Evolutionary conservation across 2,329 filamentous ascomycete species (phyloP).

Genomic region (Beauveria sp.): DNA sequence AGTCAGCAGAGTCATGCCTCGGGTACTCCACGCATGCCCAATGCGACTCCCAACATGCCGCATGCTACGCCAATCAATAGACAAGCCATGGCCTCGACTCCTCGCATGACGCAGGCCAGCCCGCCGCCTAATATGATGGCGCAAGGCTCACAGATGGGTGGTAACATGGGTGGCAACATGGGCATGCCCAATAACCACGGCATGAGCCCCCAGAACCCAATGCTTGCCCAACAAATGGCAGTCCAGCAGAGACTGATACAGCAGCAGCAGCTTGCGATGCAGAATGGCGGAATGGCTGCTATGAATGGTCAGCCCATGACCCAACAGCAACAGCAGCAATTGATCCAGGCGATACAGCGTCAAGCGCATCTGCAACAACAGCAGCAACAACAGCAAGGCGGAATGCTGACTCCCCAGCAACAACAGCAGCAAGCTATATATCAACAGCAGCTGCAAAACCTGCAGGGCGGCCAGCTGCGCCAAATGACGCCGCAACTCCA

Average conservation of each 20-base stretch:
- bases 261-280: constrained; percentile 24
- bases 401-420: constrained; percentile 33
- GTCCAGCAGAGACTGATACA: constrained; percentile 40
- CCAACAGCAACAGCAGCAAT: constrained; percentile 29
- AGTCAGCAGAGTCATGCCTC: constrained; percentile 60
- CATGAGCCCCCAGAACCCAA: constrained; percentile 31
- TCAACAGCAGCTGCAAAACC: constrained; percentile 34
- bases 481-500: constrained; percentile 32
- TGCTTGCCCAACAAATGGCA: constrained; percentile 38
- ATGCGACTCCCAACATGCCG: constrained; percentile 52
- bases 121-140: constrained; percentile 54
- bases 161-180: constrained; percentile 38
- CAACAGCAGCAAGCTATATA: constrained; percentile 37
- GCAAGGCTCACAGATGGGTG: constrained; percentile 47
- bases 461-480: constrained; percentile 28
- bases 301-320: constrained; percentile 31
- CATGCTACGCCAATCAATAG: constrained; percentile 53
- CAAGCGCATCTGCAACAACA: constrained; percentile 23
- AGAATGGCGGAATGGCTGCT: constrained; percentile 13
- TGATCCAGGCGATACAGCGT: constrained; percentile 31
- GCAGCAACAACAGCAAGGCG: constrained; percentile 22
- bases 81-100: constrained; percentile 46
- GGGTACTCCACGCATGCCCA: constrained; percentile 55
- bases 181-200: constrained; percentile 43
- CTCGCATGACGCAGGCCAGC: constrained; percentile 56